Evolutionary conservation across 139 green algal species (phyloP).

Genomic region (Spirogloea muscicola): DNA sequence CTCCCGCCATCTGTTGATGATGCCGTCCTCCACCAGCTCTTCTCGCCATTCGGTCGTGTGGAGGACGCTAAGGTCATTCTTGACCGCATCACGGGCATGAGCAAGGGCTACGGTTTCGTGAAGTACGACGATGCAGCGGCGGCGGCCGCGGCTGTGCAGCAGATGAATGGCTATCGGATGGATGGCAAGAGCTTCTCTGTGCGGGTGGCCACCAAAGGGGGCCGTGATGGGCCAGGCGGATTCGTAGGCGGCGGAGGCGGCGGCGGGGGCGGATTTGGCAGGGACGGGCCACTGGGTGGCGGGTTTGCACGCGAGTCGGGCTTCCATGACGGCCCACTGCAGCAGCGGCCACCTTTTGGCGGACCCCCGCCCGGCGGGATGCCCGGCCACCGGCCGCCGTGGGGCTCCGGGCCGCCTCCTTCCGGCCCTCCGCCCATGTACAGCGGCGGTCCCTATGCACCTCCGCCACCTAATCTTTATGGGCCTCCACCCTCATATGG

Average conservation of each 20-base stretch:
- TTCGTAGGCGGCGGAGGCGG: background rate
- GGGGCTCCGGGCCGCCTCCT: background rate
- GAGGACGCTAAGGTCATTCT: slow-evolving; percentile 45
- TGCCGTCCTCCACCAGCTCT: slow-evolving; percentile 25
- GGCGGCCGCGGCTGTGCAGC: slow-evolving; percentile 21
- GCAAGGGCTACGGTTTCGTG: slow-evolving; percentile 52
- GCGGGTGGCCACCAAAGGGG: slow-evolving; percentile 44
- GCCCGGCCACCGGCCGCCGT: background rate
- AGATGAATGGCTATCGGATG: slow-evolving; percentile 49
- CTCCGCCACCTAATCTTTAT: too few relatives aligned
- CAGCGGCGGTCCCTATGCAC: too few relatives aligned
- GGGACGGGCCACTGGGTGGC: background rate
- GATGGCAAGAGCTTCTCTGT: slow-evolving; percentile 51
- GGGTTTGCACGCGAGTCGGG: background rate
- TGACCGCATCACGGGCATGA: slow-evolving; percentile 32
- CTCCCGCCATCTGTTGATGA: slow-evolving; percentile 34
- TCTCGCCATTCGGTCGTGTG: slow-evolving; percentile 31
- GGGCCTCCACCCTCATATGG: too few relatives aligned
- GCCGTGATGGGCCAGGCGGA: background rate
- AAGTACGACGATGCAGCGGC: slow-evolving; percentile 23
- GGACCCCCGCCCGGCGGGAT: slow-evolving; percentile 2
- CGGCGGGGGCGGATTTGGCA: slow-evolving; percentile 8
- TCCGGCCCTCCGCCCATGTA: background rate
- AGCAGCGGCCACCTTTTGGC: background rate
- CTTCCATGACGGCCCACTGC: background rate